Evolutionary conservation across 2,329 filamentous ascomycete species (phyloP).

Genomic region (Proliferodiscus dingleyae): DNA sequence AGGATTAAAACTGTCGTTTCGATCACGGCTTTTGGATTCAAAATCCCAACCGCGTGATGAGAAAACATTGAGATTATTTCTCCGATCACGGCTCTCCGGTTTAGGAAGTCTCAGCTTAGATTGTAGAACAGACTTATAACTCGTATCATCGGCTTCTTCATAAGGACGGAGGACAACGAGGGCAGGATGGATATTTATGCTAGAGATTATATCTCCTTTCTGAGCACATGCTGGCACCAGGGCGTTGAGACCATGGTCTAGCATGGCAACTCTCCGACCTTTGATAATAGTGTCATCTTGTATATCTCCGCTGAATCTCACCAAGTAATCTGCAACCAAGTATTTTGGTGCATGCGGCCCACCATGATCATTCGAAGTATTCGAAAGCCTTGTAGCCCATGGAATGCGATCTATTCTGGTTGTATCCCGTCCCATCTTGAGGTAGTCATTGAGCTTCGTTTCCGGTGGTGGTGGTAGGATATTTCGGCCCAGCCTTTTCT

Average conservation of each 20-base stretch:
- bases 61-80: too few relatives aligned
- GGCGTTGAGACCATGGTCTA: neutral
- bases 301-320: neutral
- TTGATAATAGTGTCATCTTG: neutral
- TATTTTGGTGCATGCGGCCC: neutral
- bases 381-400: too few relatives aligned
- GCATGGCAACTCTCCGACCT: neutral
- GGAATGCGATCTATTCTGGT: too few relatives aligned
- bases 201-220: neutral
- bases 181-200: neutral
- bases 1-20: too few relatives aligned
- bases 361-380: too few relatives aligned
- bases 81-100: too few relatives aligned
- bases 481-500: too few relatives aligned
- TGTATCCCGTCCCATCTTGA: too few relatives aligned
- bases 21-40: neutral
- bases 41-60: neutral
- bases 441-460: too few relatives aligned
- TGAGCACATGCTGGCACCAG: neutral
- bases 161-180: neutral
- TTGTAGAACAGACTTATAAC: too few relatives aligned
- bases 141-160: neutral
- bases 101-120: too few relatives aligned
- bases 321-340: neutral
- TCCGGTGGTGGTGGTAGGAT: too few relatives aligned